Base-by-base conservation (phyloP, 192 early-diverging fungal genomes). In the Coemansia asiatica region DNA sequence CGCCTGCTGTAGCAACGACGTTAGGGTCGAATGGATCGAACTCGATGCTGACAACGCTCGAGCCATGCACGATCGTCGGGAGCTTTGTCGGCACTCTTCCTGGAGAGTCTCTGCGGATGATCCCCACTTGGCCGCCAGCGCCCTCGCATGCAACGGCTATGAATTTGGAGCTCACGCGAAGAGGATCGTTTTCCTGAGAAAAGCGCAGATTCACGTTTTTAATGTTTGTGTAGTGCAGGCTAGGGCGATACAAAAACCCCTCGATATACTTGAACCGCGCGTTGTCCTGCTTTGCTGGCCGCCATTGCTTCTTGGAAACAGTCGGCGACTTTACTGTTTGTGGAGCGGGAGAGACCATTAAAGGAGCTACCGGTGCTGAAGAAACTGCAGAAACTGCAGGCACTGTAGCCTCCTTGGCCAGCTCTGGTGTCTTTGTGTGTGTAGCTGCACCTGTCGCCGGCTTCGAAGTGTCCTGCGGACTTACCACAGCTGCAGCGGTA, bases 41-140 rank as follows among this genome's bases (percentile, higher is more conserved):
- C 55, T 87, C 81, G 59, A 92, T 91, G 47, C 87, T 85, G 21
- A 74, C 64, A 6, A 95, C 74, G 47, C 87, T 86, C 1, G 88
- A 79, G 19, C 76, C 76, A 40, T 79, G 76, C 6, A 67, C 61
- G 22, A 79, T 56, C 6, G 68, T 79, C 25, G 71, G 67, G 13
- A 56, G 63, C 23, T 56, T 70, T 18, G 69, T 61, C 18, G 76
- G 60, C 23, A 67, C 68, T 19, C 95, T 85, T 8, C 92, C 94
- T 8, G 87, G 85, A n/a, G 84, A 84, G 51, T 83, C 71, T 2
- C 80, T 70, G n/a, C 85, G 78, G 61, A 90, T 75, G 23, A 95
- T 80, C 2, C 83, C 91, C 50, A 97, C 61, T 60, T 91, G 84
- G 19, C 95, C 95, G 22, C 95, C 95, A 28, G 87, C 79, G 21